A percentile compares a stretch with the other conserved stretches of the same genome.
These are phyloP conservation scores for Volvox carteri DNA, from an alignment of 163 green algal species.

Conservation along the genomic window DNA sequence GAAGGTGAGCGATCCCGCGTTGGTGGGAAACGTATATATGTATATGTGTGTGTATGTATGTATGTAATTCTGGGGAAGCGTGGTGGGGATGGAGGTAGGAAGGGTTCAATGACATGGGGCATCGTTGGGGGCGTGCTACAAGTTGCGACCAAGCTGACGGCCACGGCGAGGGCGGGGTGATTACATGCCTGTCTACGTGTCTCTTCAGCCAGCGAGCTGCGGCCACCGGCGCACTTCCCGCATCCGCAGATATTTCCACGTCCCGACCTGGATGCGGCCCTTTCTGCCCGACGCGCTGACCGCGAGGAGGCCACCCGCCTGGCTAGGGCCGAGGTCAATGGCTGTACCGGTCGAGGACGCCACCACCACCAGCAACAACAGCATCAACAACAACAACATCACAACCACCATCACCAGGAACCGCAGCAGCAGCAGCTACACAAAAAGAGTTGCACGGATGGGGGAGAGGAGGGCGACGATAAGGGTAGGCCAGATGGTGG, in stretches of 20 bases:
- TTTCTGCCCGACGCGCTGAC: constrained; percentile 54
- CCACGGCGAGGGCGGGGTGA: no score
- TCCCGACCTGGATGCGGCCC: constrained; percentile 59
- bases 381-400: neutral
- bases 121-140: no score
- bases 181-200: no score
- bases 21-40: no score
- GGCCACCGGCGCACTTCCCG: no score
- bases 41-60: no score
- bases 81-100: no score
- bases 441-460: neutral
- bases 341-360: neutral
- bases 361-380: neutral
- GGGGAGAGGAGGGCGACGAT: constrained; percentile 2
- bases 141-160: no score
- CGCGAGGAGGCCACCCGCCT: constrained; percentile 61
- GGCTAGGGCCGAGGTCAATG: constrained; percentile 26
- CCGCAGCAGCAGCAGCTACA: neutral
- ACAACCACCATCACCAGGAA: neutral
- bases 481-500: constrained; percentile 1
- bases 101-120: no score
- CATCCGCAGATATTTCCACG: constrained; percentile 64
- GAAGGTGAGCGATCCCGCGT: no score
- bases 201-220: no score
- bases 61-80: no score